A percentile compares a stretch with the other conserved stretches of the same genome.
Evolutionary conservation across 1,284 basidiomycete genomes (phyloP).

Genomic region (Coriolopsis trogii): DNA sequence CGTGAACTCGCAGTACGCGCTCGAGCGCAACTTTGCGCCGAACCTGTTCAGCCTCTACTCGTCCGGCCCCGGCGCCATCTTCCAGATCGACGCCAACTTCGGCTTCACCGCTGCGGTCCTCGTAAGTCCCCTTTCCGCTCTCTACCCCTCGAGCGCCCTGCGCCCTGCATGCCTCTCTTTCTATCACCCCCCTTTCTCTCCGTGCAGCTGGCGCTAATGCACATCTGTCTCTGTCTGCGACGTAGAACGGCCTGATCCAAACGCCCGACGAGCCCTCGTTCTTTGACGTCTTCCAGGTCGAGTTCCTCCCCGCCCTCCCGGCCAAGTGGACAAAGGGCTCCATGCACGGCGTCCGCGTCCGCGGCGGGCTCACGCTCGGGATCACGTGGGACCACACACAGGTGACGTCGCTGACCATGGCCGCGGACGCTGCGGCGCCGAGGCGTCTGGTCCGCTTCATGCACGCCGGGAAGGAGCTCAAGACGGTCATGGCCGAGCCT

Average conservation of each 20-base stretch:
- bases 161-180: not conserved
- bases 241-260: constrained; percentile 69
- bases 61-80: constrained; percentile 49
- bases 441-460: constrained; percentile 47
- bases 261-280: constrained; percentile 62
- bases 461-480: constrained; percentile 47
- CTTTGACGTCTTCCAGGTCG: constrained; percentile 52
- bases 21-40: constrained; percentile 60
- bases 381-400: constrained; percentile 55
- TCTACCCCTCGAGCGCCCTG: no score
- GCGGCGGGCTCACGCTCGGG: constrained; percentile 62
- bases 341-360: constrained; percentile 53
- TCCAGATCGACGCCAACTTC: constrained; percentile 80
- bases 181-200: not conserved
- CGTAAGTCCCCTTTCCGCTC: constrained; percentile 49
- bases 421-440: constrained; percentile 32
- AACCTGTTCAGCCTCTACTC: constrained; percentile 71
- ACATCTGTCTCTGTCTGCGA: no score
- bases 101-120: constrained; percentile 68
- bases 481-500: constrained; percentile 32
- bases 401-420: constrained; percentile 44
- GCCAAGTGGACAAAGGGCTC: constrained; percentile 60
- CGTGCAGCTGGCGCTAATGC: not conserved
- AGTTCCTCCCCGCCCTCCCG: constrained; percentile 68
- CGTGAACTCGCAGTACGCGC: constrained; percentile 52